Base-by-base conservation (phyloP, 2,329 filamentous ascomycete species). In the Achaetomium macrosporum region DNA sequence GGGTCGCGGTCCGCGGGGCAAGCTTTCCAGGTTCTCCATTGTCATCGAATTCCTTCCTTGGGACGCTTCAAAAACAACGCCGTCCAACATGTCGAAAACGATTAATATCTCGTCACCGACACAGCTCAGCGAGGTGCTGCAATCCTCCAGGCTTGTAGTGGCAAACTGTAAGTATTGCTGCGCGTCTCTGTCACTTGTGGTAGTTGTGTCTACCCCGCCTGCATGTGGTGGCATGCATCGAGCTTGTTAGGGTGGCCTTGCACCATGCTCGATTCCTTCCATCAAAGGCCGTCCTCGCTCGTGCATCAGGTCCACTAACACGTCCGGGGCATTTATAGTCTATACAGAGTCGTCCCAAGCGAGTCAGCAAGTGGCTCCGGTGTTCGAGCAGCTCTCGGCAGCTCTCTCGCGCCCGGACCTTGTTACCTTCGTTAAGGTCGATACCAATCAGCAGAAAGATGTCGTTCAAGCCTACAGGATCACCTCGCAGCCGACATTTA, bases 281-380 rank as follows among this genome's bases (percentile, higher is more conserved):
- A 3, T 35, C 33, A 11, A 35, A 15, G 10, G 33, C 33, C n/a
- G 13, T 4, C 20, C 29, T 12, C 37, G 40, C 48, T 53, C 41
- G 53, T 51, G 7, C n/a, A 15, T 3, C 35, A 37, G 15, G 6
- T 16, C 11, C 15, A 13, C 35, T 37, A 37, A 37, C 8, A 12
- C 15, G 10, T 3, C 5, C 15, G 10, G 33, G n/a, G 15, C n/a
- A 37, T 37, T 13, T 15, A 37, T 64, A 95, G 90, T 96, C 77
- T 92, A 88, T 65, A 89, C 90, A 64, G 85, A 89, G 65, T 93
- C 87, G 85, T 95, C 88, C 66, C 84, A 76, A 33, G 87, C 90
- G 65, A 95, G 90, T 79, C 87, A 89, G 63, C 77, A 82, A 59
- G 90, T 97, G 60, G 87, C 87, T 6, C 89, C 91, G 16, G 71